Evolutionary conservation across 768 basidiomycete genomes (phyloP).

Genomic region (Leccinum disarticulatum): DNA sequence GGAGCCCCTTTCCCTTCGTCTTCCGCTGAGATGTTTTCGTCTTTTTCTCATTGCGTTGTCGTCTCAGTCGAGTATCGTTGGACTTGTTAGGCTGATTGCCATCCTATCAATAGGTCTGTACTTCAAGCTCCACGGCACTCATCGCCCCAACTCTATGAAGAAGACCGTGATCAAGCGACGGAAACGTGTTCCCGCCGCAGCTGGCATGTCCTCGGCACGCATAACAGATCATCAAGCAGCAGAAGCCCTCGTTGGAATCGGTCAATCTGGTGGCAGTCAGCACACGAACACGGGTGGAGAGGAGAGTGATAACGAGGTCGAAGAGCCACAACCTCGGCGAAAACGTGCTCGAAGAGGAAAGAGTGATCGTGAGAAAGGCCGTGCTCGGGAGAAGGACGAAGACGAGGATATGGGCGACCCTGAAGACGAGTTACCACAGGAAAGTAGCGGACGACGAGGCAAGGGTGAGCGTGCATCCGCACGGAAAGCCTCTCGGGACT

Average conservation of each 20-base stretch:
- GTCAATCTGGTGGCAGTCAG: conserved; percentile 45
- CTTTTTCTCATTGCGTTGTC: not conserved
- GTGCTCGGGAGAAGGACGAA: conserved; percentile 39
- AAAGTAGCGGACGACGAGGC: conserved; percentile 35
- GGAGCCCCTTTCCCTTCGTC: conserved; percentile 18
- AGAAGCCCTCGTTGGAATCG: conserved; percentile 83
- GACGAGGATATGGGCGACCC: conserved; percentile 52
- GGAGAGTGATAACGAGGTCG: conserved; percentile 41
- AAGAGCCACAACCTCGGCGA: conserved; percentile 54
- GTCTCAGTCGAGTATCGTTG: not conserved
- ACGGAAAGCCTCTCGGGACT: conserved; percentile 37
- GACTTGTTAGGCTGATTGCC: conserved; percentile 14
- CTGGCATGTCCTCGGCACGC: conserved; percentile 42
- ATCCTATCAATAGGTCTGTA: conserved; percentile 70
- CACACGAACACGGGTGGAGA: conserved; percentile 38
- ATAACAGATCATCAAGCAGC: conserved; percentile 88
- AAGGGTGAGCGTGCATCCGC: conserved; percentile 39
- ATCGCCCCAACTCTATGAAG: conserved; percentile 98
- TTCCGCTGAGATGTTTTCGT: not conserved
- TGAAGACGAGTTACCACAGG: conserved; percentile 33
- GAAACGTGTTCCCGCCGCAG: conserved; percentile 93
- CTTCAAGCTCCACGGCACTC: conserved; percentile 96
- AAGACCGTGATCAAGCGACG: conserved; percentile 98
- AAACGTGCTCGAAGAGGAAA: conserved; percentile 51
- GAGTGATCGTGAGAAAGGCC: conserved; percentile 39